Percentiles rank a stretch among this genome's conserved stretches.
Conservation (phyloP, 2,329 filamentous ascomycete genomes). For the Nigrospora osmanthi region DNA sequence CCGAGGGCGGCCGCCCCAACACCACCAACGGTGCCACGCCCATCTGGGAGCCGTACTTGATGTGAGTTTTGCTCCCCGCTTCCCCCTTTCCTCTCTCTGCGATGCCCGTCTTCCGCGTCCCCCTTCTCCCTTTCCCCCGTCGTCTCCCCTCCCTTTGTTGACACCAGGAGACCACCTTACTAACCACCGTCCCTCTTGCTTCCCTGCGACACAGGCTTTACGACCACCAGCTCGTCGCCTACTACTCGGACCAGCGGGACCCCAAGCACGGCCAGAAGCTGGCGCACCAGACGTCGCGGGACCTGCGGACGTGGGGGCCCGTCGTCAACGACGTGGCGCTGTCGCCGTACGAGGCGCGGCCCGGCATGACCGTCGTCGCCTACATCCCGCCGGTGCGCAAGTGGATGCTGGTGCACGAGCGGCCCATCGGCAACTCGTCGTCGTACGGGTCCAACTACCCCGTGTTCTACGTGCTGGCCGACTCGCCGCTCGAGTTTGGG, state of each 20-base stretch:
- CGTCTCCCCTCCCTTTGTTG: no score
- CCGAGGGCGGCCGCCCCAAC: slow-evolving; percentile 48
- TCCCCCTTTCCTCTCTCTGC: background rate
- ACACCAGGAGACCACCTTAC: background rate
- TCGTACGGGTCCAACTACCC: slow-evolving; percentile 28
- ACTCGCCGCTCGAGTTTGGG: slow-evolving; percentile 27
- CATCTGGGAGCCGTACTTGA: slow-evolving; percentile 64
- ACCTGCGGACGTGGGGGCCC: slow-evolving; percentile 51
- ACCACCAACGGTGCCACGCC: slow-evolving; percentile 57
- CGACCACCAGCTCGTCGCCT: slow-evolving; percentile 50
- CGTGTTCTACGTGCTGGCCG: slow-evolving; percentile 35
- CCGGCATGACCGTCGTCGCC: slow-evolving; percentile 59
- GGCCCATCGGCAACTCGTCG: slow-evolving; percentile 15
- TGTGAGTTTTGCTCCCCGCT: slow-evolving; percentile 19
- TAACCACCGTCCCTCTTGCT: background rate
- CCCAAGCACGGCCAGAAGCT: slow-evolving; percentile 60
- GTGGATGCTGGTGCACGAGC: slow-evolving; percentile 45
- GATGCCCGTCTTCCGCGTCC: no score
- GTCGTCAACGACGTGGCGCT: slow-evolving; percentile 55
- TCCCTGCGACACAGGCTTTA: slow-evolving; percentile 29
- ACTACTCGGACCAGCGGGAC: slow-evolving; percentile 64
- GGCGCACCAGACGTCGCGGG: slow-evolving; percentile 51
- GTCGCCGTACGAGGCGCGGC: slow-evolving; percentile 51
- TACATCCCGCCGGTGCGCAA: slow-evolving; percentile 43
- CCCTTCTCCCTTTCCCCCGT: background rate